Evolutionary conservation across 768 basidiomycete species (phyloP), one percentile per base, ranked within the genome.

Genomic region (Psilocybe cubensis): DNA sequence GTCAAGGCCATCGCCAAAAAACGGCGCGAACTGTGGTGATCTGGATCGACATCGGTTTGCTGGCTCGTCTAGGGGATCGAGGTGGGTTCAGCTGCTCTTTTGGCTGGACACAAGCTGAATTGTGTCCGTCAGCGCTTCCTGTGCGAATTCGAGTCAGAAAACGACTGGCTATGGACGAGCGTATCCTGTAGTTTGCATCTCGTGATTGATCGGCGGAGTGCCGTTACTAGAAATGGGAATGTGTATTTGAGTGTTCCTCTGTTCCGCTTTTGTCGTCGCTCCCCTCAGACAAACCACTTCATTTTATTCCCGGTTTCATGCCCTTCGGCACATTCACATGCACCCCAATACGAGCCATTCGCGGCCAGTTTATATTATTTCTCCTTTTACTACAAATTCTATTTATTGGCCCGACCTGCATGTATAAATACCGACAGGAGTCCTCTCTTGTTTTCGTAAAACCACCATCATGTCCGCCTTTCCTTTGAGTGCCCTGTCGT

Each of bases 1-100:
- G 76, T 82, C 4, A 79, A 77, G 69, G 87, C 86, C n/a, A 84
- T 92, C 48, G 74, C 80, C 63, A 77, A 77, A 67, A 90, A 87
- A 71, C 80, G 91, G 61, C 83, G 82, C 62, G 81, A 85, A 68
- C 79, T 87, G 66, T 94, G 92, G 92, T 94, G 79, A 76, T 56
- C 52, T 21, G 47, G 42, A 20, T 44, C 33, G 35, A 54, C 21
- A 41, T 29, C 56, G n/a, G n/a, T 52, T 8, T 28, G 28, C 28
- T 28, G 35, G 33, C 33, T 43, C 49, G 33, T 49, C 49, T 14
- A 17, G 10, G 38, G 59, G 60, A 49, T 52, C 33, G 46, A 46
- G 41, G 38, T 21, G 23, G 45, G 40, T 48, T 29, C 46, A 43
- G 27, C 48, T 41, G 50, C 35, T 24, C 20, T 43, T 24, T 10